Percentiles rank a stretch among this genome's conserved stretches.
These are phyloP conservation scores for Beta lomatogona DNA, from an alignment of 179 eudicot genomes.

Conservation along the genomic window DNA sequence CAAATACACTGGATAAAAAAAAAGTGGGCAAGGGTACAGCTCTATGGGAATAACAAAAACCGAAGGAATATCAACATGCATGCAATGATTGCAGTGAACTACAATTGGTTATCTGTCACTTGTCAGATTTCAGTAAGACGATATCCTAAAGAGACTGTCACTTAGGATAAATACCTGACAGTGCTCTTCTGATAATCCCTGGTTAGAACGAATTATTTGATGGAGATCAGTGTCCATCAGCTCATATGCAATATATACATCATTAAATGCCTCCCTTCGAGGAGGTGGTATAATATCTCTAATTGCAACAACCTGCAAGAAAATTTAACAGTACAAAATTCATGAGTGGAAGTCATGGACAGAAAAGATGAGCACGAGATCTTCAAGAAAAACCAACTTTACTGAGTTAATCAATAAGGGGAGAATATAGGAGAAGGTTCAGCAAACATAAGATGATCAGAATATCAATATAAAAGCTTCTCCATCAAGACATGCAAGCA, in stretches of 20 bases:
- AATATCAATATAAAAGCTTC: not conserved
- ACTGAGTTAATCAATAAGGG: not conserved
- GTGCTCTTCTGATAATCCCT: slow-evolving; percentile 79
- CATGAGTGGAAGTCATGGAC: not conserved
- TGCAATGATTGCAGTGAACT: not conserved
- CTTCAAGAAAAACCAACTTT: not conserved
- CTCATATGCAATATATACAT: slow-evolving; percentile 89
- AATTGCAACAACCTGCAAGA: slow-evolving; percentile 74
- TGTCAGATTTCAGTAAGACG: not conserved
- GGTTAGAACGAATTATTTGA: slow-evolving; percentile 90
- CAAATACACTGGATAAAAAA: not conserved
- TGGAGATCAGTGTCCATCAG: slow-evolving; percentile 97
- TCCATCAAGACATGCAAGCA: not conserved
- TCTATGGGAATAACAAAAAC: not conserved
- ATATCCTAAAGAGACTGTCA: not conserved
- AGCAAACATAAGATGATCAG: not conserved
- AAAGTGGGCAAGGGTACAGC: not conserved
- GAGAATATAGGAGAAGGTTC: not conserved
- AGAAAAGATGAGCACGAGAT: not conserved
- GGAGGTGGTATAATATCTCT: slow-evolving; percentile 96
- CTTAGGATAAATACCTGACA: slow-evolving; percentile 65
- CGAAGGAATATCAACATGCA: not conserved
- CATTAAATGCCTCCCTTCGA: slow-evolving; percentile 67
- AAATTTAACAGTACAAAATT: slow-evolving; percentile 9
- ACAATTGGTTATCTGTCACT: slow-evolving; percentile 2